These are phyloP conservation scores for Sphaerulina vaccinii DNA, from an alignment of 2,329 filamentous ascomycete genomes.

Conservation along the genomic window DNA sequence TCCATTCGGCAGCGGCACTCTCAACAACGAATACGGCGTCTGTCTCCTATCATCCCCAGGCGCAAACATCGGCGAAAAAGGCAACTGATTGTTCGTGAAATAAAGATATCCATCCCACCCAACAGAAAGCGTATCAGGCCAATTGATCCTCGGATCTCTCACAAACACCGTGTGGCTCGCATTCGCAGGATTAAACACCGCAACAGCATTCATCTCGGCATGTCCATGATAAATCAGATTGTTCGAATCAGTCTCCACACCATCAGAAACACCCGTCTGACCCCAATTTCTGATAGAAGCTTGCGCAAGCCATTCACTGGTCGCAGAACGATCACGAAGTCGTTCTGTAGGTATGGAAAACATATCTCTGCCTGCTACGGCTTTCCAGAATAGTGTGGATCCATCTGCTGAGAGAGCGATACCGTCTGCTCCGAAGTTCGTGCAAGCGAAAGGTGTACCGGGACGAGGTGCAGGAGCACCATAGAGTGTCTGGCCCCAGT, in stretches of 20 bases:
- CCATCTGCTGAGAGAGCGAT: conserved; percentile 53
- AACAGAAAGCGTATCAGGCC: conserved; percentile 48
- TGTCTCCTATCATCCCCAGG: conserved; percentile 45
- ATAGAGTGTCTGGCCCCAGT: conserved; percentile 52
- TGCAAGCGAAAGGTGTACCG: conserved; percentile 37
- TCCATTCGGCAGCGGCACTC: conserved; percentile 43
- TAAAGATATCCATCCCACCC: conserved; percentile 52
- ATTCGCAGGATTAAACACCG: conserved; percentile 48
- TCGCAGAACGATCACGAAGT: conserved; percentile 41
- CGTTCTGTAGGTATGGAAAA: conserved; percentile 48
- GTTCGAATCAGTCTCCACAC: conserved; percentile 54
- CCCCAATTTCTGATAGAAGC: conserved; percentile 45
- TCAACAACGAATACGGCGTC: conserved; percentile 46
- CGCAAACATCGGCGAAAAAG: conserved; percentile 38
- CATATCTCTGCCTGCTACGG: conserved; percentile 46
- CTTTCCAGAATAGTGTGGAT: conserved; percentile 48
- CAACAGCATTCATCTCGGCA: conserved; percentile 51
- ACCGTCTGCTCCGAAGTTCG: conserved; percentile 51
- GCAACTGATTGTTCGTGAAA: conserved; percentile 55
- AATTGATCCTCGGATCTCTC: conserved; percentile 49
- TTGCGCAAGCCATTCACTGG: conserved; percentile 47
- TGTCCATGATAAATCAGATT: conserved; percentile 52
- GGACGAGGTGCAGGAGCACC: conserved; percentile 38
- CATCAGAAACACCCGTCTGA: conserved; percentile 53
- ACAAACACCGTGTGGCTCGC: conserved; percentile 47